Percentiles rank a stretch among this genome's conserved stretches.
Evolutionary conservation across 2,329 filamentous ascomycete species (phyloP).

Genomic region (Rutstroemia sp.): DNA sequence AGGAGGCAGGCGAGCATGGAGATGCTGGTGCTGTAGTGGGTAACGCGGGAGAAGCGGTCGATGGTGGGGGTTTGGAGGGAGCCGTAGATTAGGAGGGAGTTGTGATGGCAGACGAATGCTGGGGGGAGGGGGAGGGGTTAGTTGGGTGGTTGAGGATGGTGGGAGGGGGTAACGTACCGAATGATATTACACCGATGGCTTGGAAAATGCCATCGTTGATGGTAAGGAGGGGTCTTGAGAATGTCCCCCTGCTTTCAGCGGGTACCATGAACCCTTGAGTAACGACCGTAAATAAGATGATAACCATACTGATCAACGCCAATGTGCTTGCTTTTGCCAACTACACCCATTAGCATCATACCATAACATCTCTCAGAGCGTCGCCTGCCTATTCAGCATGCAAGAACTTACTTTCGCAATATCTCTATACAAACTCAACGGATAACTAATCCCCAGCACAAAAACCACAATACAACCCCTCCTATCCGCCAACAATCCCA

Average conservation of each 20-base stretch:
- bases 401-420: conserved; percentile 73
- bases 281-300: conserved; percentile 84
- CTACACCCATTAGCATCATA: conserved; percentile 37
- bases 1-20: conserved; percentile 87
- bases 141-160: conserved; percentile 15
- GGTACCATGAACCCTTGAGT: conserved; percentile 75
- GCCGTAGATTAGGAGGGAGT: conserved; percentile 94
- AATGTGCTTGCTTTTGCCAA: conserved; percentile 92
- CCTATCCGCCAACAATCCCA: conserved; percentile 77
- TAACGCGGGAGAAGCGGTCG: conserved; percentile 88
- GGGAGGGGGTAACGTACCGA: conserved; percentile 51
- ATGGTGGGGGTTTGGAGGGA: conserved; percentile 90
- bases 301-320: conserved; percentile 83
- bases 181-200: conserved; percentile 95
- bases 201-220: conserved; percentile 87
- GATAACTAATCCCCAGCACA: conserved; percentile 78
- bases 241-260: conserved; percentile 60
- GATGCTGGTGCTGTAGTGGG: conserved; percentile 84
- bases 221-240: conserved; percentile 63
- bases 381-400: neutral
- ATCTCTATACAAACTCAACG: conserved; percentile 87
- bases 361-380: neutral
- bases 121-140: neutral
- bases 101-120: conserved; percentile 77
- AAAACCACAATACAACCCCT: conserved; percentile 83